Evolutionary conservation across 75 land plant species (phyloP).

Genomic region (Selaginella tamariscina): DNA sequence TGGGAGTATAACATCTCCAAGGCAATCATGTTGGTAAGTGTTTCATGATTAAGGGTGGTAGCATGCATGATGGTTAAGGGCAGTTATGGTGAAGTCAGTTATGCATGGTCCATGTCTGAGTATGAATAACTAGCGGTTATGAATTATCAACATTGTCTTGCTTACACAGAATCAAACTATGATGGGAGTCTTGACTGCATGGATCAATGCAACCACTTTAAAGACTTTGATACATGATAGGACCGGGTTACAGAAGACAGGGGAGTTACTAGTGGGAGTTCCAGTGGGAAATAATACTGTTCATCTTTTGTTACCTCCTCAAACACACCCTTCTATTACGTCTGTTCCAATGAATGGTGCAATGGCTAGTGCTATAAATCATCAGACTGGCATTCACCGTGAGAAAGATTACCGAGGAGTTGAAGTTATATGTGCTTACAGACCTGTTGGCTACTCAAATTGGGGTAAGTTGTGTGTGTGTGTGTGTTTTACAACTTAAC

Average conservation of each 20-base stretch:
- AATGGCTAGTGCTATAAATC: constrained; percentile 18
- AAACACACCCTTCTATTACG: constrained; percentile 12
- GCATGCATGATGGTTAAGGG: too few species aligned
- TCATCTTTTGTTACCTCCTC: constrained; percentile 23
- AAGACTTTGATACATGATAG: constrained; percentile 20
- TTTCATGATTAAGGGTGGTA: too few species aligned
- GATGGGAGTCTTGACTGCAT: constrained; percentile 26
- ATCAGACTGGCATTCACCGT: constrained; percentile 14
- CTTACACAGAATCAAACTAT: constrained; percentile 14
- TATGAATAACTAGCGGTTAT: too few species aligned
- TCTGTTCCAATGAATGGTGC: constrained; percentile 17
- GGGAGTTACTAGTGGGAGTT: constrained; percentile 28
- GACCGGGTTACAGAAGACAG: constrained; percentile 31
- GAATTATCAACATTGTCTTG: constrained; percentile 1
- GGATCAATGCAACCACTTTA: constrained; percentile 26
- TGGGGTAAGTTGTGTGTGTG: constrained; percentile 24
- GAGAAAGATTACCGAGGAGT: constrained; percentile 25
- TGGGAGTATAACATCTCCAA: constrained; percentile 26
- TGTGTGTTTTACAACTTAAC: neutral
- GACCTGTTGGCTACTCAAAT: constrained; percentile 24
- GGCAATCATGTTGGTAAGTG: constrained; percentile 20
- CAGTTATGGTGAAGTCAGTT: too few species aligned
- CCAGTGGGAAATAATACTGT: constrained; percentile 15
- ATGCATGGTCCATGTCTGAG: too few species aligned
- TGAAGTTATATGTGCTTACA: constrained; percentile 25